These are phyloP conservation scores for Solanum arcanum DNA, from an alignment of 257 asterid species.

Conservation along the genomic window DNA sequence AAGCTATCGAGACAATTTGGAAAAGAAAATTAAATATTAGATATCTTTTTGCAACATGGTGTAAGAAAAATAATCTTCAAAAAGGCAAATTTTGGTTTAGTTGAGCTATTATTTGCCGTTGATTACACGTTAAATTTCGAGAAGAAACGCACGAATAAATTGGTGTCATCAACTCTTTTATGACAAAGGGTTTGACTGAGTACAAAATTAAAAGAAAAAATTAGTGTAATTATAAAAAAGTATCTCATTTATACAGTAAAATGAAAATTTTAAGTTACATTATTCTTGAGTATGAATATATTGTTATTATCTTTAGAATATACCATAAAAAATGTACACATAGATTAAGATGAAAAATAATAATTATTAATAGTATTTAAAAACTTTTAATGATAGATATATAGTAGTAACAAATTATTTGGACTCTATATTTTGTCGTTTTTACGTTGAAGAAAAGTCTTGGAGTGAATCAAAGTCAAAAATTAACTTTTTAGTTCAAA, in stretches of 20 bases:
- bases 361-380: not conserved
- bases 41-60: not conserved
- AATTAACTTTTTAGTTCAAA: not conserved
- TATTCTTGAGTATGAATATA: not conserved
- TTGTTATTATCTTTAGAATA: not conserved
- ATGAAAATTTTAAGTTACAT: not conserved
- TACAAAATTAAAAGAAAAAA: not conserved
- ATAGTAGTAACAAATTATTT: not conserved
- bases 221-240: not conserved
- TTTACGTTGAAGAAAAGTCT: not conserved
- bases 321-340: not conserved
- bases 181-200: not conserved
- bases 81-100: not conserved
- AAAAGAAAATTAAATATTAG: not conserved
- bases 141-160: not conserved
- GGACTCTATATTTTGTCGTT: not conserved
- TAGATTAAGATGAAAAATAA: not conserved
- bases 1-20: not conserved
- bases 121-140: not conserved
- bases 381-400: not conserved
- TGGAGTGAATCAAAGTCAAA: not conserved
- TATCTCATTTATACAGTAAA: not conserved
- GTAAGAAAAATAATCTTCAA: not conserved
- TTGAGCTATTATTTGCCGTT: not conserved
- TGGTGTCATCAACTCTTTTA: not conserved